Percentiles rank a stretch among this genome's conserved stretches.
Conservation (phyloP, 495 filamentous ascomycete genomes). For the Lindgomyces ingoldianus region DNA sequence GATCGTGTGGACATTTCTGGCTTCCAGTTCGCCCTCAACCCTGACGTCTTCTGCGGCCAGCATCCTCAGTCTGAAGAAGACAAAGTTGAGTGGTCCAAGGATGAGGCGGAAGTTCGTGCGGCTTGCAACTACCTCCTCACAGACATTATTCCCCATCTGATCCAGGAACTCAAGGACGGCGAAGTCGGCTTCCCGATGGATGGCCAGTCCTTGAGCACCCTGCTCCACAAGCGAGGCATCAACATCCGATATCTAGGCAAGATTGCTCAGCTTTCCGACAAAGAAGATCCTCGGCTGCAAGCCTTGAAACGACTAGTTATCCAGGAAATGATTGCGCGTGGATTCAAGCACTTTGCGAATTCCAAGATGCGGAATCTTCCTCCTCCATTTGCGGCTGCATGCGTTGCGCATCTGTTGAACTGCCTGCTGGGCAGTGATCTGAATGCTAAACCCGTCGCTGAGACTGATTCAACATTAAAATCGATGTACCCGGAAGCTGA, state of each 20-base stretch:
- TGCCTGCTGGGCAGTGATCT: conserved; percentile 80
- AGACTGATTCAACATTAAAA: conserved; percentile 72
- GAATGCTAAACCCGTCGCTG: conserved; percentile 72
- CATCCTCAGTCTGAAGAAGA: conserved; percentile 86
- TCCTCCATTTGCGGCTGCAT: conserved; percentile 69
- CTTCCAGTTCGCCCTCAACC: conserved; percentile 88
- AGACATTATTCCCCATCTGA: conserved; percentile 70
- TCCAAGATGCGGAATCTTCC: conserved; percentile 80
- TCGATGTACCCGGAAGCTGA: conserved; percentile 80
- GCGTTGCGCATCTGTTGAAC: conserved; percentile 87
- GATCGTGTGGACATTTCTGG: conserved; percentile 77
- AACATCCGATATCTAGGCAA: conserved; percentile 94
- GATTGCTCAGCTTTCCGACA: conserved; percentile 67
- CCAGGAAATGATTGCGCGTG: conserved; percentile 91
- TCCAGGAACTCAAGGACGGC: conserved; percentile 83
- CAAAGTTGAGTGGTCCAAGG: conserved; percentile 77
- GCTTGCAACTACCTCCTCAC: conserved; percentile 76
- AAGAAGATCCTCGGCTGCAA: conserved; percentile 68
- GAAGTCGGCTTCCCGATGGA: conserved; percentile 99
- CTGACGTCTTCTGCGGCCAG: conserved; percentile 93
- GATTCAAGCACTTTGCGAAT: conserved; percentile 89
- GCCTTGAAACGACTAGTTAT: conserved; percentile 73
- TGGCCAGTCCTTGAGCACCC: conserved; percentile 79
- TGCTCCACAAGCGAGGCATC: conserved; percentile 96
- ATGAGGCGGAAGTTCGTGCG: conserved; percentile 85